These are phyloP conservation scores for Pyrus pyrifolia DNA, from an alignment of 306 rosid genomes.

Conservation along the genomic window DNA sequence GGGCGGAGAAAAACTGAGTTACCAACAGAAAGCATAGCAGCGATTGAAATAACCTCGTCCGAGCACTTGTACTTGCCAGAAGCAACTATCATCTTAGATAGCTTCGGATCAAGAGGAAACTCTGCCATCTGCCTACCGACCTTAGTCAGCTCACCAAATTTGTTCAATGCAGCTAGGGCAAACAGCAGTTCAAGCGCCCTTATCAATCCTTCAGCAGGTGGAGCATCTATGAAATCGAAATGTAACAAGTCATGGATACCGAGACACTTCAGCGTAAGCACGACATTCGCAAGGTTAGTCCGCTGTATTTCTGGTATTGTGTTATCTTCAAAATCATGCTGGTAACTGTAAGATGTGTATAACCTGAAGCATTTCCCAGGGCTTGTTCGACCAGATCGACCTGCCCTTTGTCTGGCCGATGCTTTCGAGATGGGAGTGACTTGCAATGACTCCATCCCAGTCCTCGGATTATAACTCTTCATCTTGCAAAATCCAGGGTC, in stretches of 20 bases:
- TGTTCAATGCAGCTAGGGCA: conserved; percentile 75
- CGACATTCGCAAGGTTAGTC: conserved; percentile 91
- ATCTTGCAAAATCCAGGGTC: conserved; percentile 84
- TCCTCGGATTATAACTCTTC: conserved; percentile 70
- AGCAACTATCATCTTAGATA: conserved; percentile 83
- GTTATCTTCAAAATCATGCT: conserved; percentile 61
- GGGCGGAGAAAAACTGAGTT: conserved; percentile 85
- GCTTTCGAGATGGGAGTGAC: conserved; percentile 87
- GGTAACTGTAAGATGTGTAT: conserved; percentile 61
- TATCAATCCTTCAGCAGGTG: conserved; percentile 76
- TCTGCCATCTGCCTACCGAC: conserved; percentile 91
- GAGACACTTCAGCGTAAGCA: conserved; percentile 73
- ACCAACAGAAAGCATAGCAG: conserved; percentile 85
- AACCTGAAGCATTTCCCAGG: conserved; percentile 89
- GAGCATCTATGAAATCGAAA: conserved; percentile 95
- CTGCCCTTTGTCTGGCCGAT: conserved; percentile 79
- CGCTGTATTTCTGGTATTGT: conserved; percentile 82
- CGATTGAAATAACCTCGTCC: conserved; percentile 71
- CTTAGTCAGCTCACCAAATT: conserved; percentile 75
- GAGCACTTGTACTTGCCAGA: conserved; percentile 79
- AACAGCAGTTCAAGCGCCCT: conserved; percentile 73
- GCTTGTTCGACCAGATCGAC: conserved; percentile 87
- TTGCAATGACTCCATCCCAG: conserved; percentile 85
- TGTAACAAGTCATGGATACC: conserved; percentile 69
- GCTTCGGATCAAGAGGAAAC: conserved; percentile 92